phyloP scores from a whole-genome alignment of 352 stramenopile genomes.

The Phytophthora multivora region DNA sequence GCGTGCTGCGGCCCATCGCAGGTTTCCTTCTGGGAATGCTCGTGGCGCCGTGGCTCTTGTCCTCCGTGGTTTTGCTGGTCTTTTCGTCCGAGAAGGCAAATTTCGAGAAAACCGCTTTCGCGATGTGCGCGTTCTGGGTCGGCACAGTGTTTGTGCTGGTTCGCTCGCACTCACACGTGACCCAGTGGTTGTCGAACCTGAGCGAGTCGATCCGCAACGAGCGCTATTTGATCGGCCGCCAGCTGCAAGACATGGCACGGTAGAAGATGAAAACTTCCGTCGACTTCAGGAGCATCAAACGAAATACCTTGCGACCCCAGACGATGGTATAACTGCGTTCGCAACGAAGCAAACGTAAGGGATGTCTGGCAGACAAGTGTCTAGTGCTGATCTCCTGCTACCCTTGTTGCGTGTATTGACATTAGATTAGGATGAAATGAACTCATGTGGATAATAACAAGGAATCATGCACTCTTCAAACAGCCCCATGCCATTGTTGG shows the following conservation, averaged over 20 bases:
- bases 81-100: constrained; percentile 41
- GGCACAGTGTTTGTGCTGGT: constrained; percentile 41
- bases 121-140: constrained; percentile 52
- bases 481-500: background rate
- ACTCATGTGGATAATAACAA: constrained; percentile 39
- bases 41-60: constrained; percentile 59
- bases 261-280: constrained; percentile 33
- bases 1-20: constrained; percentile 66
- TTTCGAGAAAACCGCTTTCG: constrained; percentile 64
- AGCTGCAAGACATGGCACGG: constrained; percentile 86
- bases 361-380: background rate
- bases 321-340: background rate
- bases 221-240: constrained; percentile 84
- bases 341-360: constrained; percentile 1
- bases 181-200: constrained; percentile 66
- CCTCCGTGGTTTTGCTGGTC: constrained; percentile 42
- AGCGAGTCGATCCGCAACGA: constrained; percentile 89
- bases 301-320: background rate
- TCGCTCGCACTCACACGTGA: constrained; percentile 53
- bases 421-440: constrained; percentile 36
- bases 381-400: constrained; percentile 6
- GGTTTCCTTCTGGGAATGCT: constrained; percentile 55
- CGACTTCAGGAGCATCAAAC: constrained; percentile 12
- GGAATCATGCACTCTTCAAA: constrained; percentile 8
- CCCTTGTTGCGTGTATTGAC: constrained; percentile 36